Evolutionary conservation across 768 basidiomycete species (phyloP), one percentile per base, ranked within the genome.

Genomic region (Pisolithus orientalis): DNA sequence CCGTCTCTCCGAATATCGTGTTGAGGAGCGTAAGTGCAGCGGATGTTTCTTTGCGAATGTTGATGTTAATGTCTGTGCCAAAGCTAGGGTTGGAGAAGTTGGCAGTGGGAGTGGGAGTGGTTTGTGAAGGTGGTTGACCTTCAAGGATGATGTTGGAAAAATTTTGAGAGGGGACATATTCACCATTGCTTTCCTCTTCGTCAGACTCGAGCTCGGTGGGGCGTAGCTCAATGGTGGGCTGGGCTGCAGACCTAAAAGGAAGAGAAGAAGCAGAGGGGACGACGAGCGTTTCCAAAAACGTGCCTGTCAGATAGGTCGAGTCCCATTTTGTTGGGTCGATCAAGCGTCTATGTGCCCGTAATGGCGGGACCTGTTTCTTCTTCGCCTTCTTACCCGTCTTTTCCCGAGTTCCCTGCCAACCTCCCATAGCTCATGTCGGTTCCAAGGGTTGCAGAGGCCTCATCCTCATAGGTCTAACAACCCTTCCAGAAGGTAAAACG

Each of bases 261-360:
- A 38, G 10, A 10, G 37, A 38, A 16, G 13, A 11, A 6, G 39
- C 25, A 9, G 47, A 24, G 1, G 49, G 39, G 0, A 63, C 43
- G 9, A 53, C 24, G 47, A 67, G 51, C 54, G 65, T 60, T 39
- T 82, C 84, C 59, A 90, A 60, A 66, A 88, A 85, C 25, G 78
- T 67, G 3, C 87, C 89, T 52, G 80, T 86, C 59, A 90, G 59
- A 64, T 89, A 83, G 16, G 74, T 73, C 39, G 86, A 84, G 25
- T 82, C 85, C 75, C 81, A 91, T 46, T 76, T 75, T 16, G 80
- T 77, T 57, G 88, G 82, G 60, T 92, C 89, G 57, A 93, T 90
- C 43, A 75, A 81, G 53, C 74, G 72, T 53, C 78, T 69, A 53
- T 84, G 72, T 2, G 88, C 82, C 16, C 89, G 75, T 9, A 67